Evolutionary conservation across 2,329 filamentous ascomycete genomes (phyloP).

Genomic region (Claviceps citrina): DNA sequence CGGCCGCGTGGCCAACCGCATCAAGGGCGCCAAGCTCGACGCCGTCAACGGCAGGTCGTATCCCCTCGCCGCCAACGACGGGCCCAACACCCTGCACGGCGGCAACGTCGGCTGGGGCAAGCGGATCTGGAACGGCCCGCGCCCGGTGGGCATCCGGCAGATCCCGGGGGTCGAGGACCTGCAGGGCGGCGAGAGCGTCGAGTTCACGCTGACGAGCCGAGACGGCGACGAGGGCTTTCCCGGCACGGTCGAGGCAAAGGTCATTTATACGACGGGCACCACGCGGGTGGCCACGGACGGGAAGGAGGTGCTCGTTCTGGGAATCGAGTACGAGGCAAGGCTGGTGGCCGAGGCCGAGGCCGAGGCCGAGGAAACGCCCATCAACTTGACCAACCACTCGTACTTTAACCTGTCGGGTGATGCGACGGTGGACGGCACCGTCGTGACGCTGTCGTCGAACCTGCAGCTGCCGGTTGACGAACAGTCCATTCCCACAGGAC

Average conservation of each 20-base stretch:
- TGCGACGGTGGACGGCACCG: constrained; percentile 37
- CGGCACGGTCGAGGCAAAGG: constrained; percentile 61
- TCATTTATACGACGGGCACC: constrained; percentile 67
- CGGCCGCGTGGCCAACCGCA: constrained; percentile 69
- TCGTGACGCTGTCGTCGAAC: constrained; percentile 50
- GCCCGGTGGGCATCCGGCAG: constrained; percentile 33
- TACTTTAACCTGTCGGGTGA: constrained; percentile 51
- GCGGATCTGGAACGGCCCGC: constrained; percentile 59
- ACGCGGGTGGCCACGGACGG: constrained; percentile 44
- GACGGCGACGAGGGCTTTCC: constrained; percentile 87
- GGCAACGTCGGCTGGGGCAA: constrained; percentile 68
- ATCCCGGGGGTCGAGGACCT: constrained; percentile 36
- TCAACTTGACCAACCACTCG: constrained; percentile 93
- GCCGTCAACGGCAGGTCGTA: constrained; percentile 59
- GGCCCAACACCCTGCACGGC: constrained; percentile 60
- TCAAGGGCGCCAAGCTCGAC: constrained; percentile 55
- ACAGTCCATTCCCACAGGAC: constrained; percentile 57
- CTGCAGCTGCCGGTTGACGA: constrained; percentile 60
- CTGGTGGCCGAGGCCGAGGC: constrained; percentile 60
- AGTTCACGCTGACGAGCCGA: constrained; percentile 50
- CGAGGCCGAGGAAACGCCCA: constrained; percentile 71
- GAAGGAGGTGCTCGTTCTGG: constrained; percentile 53
- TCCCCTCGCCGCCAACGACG: constrained; percentile 59
- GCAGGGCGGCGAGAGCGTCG: constrained; percentile 48
- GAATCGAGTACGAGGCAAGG: constrained; percentile 80